Evolutionary conservation across 2,329 filamentous ascomycete species (phyloP), one percentile per base, ranked within the genome.

Genomic region (Xylaria sp.): DNA sequence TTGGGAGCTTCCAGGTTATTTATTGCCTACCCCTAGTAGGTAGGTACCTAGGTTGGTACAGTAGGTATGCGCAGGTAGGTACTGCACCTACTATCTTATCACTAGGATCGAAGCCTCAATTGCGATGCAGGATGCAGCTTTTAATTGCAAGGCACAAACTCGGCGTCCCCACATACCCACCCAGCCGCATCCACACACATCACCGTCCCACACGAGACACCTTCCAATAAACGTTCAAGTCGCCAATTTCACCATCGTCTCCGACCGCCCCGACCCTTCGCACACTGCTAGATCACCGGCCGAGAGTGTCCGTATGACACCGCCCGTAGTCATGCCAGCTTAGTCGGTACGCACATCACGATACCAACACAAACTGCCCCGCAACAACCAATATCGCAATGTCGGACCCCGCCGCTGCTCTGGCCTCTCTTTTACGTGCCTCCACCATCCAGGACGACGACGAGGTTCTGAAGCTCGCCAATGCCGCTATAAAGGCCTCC

Each of bases 391-490:
- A 43, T 15, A 55, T 49, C 23, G 42, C 51, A 11, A 76, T 76
- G 76, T 74, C 79, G 74, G 79, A 84, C 72, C 76, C 82, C 71
- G 78, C 83, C 64, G 78, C 81, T 37, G 77, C 79, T 60, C 81
- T 88, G 71, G 80, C 81, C 71, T 79, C 83, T 66, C 78, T 87
- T 64, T 81, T 89, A 69, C 82, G 82, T 64, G 75, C 78, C 55
- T 76, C 86, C 52, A 81, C 82, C 52, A 87, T 89, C 71, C 77
- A 86, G 64, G 91, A 95, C 79, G 89, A 94, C 76, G 86, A 90
- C 49, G 89, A 94, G 76, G 80, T 91, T 54, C 85, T 95, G 62
- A 82, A 84, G 73, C 82, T 85, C 53, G 84, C 87, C 72, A 87
- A 86, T 71, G 84, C 85, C 43, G 83, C 86, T 52, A 77, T 89